A percentile compares a stretch with the other conserved stretches of the same genome.
Evolutionary conservation across 2,329 filamentous ascomycete species (phyloP).

Genomic region (Leptographium wingfieldii): DNA sequence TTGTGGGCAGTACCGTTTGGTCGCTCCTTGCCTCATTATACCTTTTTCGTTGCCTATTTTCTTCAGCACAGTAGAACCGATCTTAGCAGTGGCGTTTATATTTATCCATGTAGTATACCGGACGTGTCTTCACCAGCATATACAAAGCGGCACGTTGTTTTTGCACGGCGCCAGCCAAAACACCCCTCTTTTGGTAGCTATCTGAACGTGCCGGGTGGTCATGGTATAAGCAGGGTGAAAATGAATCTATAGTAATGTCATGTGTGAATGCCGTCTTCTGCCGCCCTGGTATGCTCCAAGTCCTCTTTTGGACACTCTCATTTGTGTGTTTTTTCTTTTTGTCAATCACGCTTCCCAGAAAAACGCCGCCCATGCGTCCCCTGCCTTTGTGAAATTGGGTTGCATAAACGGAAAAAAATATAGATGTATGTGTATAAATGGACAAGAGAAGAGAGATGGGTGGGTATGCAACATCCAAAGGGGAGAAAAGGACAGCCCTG

Average conservation of each 20-base stretch:
- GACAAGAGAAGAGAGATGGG: neutral
- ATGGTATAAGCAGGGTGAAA: neutral
- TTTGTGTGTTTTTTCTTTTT: neutral
- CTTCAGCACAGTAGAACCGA: neutral
- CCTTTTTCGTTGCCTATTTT: neutral
- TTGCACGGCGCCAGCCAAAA: too few species aligned
- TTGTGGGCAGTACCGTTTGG: neutral
- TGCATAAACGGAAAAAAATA: neutral
- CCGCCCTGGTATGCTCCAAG: neutral
- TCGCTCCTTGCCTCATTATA: neutral
- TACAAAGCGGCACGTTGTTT: too few species aligned
- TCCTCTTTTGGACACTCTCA: neutral
- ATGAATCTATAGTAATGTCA: neutral
- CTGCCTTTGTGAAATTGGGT: neutral
- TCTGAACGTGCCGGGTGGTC: neutral
- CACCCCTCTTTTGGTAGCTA: neutral
- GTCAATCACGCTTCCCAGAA: neutral
- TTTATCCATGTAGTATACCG: neutral
- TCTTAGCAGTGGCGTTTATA: neutral
- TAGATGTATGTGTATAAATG: neutral
- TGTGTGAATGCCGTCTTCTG: neutral
- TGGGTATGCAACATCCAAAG: neutral
- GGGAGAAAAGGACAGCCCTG: neutral
- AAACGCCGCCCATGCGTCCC: slow-evolving; percentile 1
- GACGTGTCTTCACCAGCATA: neutral